Evolutionary conservation across 148 eudicot species (phyloP), one percentile per base, ranked within the genome.

Genomic region (Vaccinium darrowii): DNA sequence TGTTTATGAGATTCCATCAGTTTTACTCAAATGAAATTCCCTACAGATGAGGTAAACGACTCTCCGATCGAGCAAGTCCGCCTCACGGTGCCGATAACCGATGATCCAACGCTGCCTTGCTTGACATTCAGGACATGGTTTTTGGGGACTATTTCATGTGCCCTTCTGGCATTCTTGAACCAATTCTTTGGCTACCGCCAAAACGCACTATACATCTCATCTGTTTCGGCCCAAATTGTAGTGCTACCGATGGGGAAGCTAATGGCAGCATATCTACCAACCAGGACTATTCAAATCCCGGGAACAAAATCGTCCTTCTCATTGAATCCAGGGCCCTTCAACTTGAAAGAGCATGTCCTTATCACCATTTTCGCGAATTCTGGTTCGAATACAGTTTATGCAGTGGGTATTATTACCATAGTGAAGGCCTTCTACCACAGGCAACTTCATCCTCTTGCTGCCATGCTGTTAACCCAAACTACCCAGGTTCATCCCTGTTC

Each of bases 301-400:
- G 74, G 43, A 53, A 88, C 88, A 43, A 86, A 85, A 79, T 89
- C 91, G 91, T 84, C 88, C 2, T 91, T 91, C 52, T 89, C 93
- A 8, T 36, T 91, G 80, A 91, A 91, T 79, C 91, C 93, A 57
- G 91, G 91, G 23, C 93, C 93, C 3, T 91, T 91, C 83, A 91
- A 91, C 88, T 82, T 91, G 85, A 91, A 91, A 84, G 93, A 89
- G 84, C 91, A 91, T 85, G 91, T 90, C 21, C 88, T 91, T 27
- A 89, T 91, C 80, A 89, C 91, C 51, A 91, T 91, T 23, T 88
- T 91, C 27, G 93, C 93, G 12, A 91, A 88, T 79, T 84, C 91
- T 3, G 91, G 91, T 15, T 82, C 91, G 1, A 87, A 65, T 79
- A 43, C 85, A n/a, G 90, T 83, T 30, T 88, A 85, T 80, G 91